Conservation (phyloP, 2,329 filamentous ascomycete genomes). For the Xylaria sp. region DNA sequence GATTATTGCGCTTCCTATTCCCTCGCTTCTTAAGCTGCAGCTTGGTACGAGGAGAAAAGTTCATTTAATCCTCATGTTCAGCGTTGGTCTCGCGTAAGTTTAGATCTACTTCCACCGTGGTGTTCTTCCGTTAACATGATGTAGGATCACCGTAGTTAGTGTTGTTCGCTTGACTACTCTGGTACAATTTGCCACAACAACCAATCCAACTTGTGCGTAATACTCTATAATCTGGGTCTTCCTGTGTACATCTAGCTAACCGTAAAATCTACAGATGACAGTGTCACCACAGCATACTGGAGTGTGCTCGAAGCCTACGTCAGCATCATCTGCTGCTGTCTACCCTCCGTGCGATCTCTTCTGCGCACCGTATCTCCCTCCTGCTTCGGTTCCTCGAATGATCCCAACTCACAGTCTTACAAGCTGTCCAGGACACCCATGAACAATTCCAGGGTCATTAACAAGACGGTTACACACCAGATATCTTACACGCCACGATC, state of each 20-base stretch:
- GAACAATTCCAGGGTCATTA: constrained; percentile 23
- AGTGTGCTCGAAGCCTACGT: constrained; percentile 33
- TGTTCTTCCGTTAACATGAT: constrained; percentile 14
- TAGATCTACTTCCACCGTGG: constrained; percentile 3
- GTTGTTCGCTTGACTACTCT: constrained; percentile 28
- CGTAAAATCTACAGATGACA: constrained; percentile 24
- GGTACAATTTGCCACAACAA: constrained; percentile 31
- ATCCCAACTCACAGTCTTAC: constrained; percentile 25
- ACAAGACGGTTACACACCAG: constrained; percentile 28
- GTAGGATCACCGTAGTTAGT: constrained; percentile 29
- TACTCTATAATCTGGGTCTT: constrained; percentile 1
- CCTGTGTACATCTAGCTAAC: constrained; percentile 11
- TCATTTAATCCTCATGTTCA: constrained; percentile 32
- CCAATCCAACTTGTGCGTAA: constrained; percentile 30
- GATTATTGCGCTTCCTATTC: constrained; percentile 29
- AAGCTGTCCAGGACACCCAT: constrained; percentile 26
- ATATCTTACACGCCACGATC: constrained; percentile 23
- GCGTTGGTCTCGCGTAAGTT: constrained; percentile 33
- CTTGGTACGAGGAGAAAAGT: constrained; percentile 27
- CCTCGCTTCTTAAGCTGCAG: constrained; percentile 27
- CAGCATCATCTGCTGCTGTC: constrained; percentile 35
- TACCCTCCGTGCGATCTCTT: constrained; percentile 31
- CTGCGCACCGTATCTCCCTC: constrained; percentile 15
- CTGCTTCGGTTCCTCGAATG: constrained; percentile 30
- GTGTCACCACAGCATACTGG: constrained; percentile 33